Base-by-base conservation (phyloP, 495 filamentous ascomycete species). In the Pseudoneurospora amorphoporcata region DNA sequence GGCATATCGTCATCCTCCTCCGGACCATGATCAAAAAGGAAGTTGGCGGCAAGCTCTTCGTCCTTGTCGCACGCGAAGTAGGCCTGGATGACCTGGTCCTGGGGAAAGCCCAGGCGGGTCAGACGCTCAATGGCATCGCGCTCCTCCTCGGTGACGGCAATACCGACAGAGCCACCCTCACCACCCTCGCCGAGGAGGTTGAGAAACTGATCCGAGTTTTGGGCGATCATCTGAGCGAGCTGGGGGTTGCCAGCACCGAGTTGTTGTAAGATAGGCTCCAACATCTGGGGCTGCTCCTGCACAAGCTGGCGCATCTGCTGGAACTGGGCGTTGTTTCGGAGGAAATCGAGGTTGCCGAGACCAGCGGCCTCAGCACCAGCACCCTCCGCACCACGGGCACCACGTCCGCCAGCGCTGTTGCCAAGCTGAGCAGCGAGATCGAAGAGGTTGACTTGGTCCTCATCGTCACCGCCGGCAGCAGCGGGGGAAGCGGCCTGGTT, bases 11-110 rank as follows among this genome's bases (percentile, higher is more conserved):
- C 92, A 41, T 91, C 91, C 39, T 98, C 95, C 72, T 95, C 93
- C 2, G 94, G 94, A 2, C 53, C 53, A 80, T 98, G 93, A 75
- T 99, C 95, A 78, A 99, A 99, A 70, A 99, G 86, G 83, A 98
- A 98, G 79, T 99, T 99, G 39, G 95, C 95, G 4, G 95, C 94
- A 42, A 98, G 85, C 80, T 99, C 95, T 82, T 99, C 95, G 81
- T 99, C 98, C 87, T 98, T 99, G 82, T 99, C 95, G 81, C 95
- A 99, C 8, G 95, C 95, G 80, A 99, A 98, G 84, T 98, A 99
- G 14, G 95, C 95, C 84, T 99, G 95, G 79, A 99, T 97, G 58
- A 95, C 96, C 75, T 91, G 87, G 76, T 98, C 95, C 39, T 94
- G 90, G 70, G 94, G 88, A 81, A 99, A 99, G 12, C 95, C 95